Evolutionary conservation across 2,329 filamentous ascomycete species (phyloP).

Genomic region (Elsinoe perseae): DNA sequence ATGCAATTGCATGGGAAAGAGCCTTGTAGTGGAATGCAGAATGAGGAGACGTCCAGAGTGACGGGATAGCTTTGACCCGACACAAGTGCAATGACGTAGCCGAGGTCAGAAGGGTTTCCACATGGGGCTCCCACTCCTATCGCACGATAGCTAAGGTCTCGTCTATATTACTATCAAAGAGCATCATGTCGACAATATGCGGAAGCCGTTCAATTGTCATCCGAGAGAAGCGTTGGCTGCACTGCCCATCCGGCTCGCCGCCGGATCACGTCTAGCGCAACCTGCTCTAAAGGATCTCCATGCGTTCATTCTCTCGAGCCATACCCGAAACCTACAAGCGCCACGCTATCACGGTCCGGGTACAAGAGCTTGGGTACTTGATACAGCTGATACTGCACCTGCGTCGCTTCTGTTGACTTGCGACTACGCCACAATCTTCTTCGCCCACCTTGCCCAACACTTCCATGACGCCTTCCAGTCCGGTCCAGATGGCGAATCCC

Average conservation of each 20-base stretch:
- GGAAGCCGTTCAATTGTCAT: no score
- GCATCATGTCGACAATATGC: no score
- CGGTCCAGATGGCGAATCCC: neutral
- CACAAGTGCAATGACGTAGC: neutral
- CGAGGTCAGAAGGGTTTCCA: neutral
- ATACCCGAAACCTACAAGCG: no score
- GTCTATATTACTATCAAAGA: no score
- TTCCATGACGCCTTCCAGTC: neutral
- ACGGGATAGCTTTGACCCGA: neutral
- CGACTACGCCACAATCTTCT: neutral
- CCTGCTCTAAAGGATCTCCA: neutral
- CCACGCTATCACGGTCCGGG: neutral
- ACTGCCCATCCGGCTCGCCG: neutral
- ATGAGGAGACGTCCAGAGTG: no score
- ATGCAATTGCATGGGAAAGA: neutral
- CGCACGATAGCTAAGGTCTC: no score
- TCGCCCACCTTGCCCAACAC: neutral
- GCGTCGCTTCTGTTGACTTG: neutral
- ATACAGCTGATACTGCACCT: neutral
- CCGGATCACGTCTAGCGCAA: neutral
- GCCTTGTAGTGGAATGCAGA: no score
- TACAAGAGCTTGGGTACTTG: neutral
- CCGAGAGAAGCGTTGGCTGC: no score
- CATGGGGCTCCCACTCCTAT: no score
- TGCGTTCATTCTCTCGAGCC: neutral